Evolutionary conservation across 2,329 filamentous ascomycete genomes (phyloP).

Genomic region (Torrubiellomyces zombiae): DNA sequence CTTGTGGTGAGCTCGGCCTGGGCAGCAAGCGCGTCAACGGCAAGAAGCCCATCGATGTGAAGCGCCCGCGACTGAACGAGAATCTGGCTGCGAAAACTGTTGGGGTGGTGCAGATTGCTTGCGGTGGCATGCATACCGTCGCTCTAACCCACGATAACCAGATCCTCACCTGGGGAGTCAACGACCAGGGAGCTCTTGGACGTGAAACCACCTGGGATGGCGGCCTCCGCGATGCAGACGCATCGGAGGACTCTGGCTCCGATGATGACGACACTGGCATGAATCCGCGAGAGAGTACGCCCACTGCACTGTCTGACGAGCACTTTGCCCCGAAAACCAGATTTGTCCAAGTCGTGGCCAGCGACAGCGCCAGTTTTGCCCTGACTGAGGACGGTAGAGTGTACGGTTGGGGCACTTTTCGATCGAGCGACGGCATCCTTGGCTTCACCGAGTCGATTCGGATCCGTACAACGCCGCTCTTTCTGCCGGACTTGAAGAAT

Average conservation of each 20-base stretch:
- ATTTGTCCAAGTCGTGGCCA: constrained; percentile 42
- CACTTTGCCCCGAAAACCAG: constrained; percentile 25
- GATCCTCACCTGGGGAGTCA: constrained; percentile 51
- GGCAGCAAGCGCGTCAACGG: constrained; percentile 2
- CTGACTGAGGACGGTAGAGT: constrained; percentile 52
- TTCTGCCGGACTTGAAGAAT: constrained; percentile 38
- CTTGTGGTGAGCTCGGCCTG: constrained; percentile 7
- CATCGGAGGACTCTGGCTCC: not conserved
- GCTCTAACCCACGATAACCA: constrained; percentile 46
- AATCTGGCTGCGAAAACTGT: constrained; percentile 29
- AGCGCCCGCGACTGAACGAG: constrained; percentile 26
- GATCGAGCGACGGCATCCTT: constrained; percentile 24
- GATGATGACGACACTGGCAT: constrained; percentile 27
- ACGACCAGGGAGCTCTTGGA: constrained; percentile 47
- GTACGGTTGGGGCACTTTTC: constrained; percentile 65
- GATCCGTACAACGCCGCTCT: constrained; percentile 17
- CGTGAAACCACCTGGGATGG: constrained; percentile 34
- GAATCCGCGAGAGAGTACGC: constrained; percentile 42
- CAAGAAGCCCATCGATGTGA: constrained; percentile 1
- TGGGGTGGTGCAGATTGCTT: constrained; percentile 40
- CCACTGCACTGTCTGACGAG: too few relatives aligned
- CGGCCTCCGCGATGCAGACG: constrained; percentile 12
- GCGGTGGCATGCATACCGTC: constrained; percentile 47
- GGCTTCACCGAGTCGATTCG: not conserved
- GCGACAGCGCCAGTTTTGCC: constrained; percentile 52